Evolutionary conservation across 371 early-diverging fungal species (phyloP).

Genomic region (Mortierella sp.): DNA sequence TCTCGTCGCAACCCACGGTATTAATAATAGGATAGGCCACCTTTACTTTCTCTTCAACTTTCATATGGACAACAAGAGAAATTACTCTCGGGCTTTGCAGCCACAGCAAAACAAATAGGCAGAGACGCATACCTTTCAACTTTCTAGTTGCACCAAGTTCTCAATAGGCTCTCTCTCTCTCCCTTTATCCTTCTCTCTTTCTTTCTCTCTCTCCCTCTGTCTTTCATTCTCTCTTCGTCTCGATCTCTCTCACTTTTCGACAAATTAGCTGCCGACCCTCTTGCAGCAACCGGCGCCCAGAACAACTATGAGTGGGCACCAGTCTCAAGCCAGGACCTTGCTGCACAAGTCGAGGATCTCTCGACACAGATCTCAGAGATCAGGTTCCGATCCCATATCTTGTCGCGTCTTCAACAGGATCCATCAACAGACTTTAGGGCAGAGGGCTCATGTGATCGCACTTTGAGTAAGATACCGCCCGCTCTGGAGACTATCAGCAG

Average conservation of each 20-base stretch:
- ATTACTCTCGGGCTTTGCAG: neutral
- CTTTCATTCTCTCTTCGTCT: neutral
- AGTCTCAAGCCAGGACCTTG: constrained; percentile 10
- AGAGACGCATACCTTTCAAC: too few relatives aligned
- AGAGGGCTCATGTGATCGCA: constrained; percentile 3
- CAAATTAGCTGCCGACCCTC: constrained; percentile 16
- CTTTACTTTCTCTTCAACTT: neutral
- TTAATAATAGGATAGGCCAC: neutral
- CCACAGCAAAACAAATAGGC: too few relatives aligned
- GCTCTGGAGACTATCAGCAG: neutral
- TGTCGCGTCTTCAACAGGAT: constrained; percentile 16
- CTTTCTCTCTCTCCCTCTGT: too few relatives aligned
- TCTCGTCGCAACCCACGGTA: constrained; percentile 26
- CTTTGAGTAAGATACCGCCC: neutral
- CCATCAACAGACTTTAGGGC: neutral
- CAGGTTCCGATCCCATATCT: constrained; percentile 23
- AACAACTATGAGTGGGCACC: constrained; percentile 18
- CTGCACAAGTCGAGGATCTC: constrained; percentile 9
- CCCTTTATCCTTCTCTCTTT: too few relatives aligned
- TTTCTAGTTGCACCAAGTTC: too few relatives aligned
- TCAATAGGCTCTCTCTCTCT: too few relatives aligned
- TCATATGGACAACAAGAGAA: neutral
- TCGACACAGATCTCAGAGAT: constrained; percentile 22
- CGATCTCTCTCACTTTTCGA: neutral
- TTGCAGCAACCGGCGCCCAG: constrained; percentile 14